These are phyloP conservation scores for Ustilago vetiveriae DNA, from an alignment of 1,284 basidiomycete genomes.

Conservation along the genomic window DNA sequence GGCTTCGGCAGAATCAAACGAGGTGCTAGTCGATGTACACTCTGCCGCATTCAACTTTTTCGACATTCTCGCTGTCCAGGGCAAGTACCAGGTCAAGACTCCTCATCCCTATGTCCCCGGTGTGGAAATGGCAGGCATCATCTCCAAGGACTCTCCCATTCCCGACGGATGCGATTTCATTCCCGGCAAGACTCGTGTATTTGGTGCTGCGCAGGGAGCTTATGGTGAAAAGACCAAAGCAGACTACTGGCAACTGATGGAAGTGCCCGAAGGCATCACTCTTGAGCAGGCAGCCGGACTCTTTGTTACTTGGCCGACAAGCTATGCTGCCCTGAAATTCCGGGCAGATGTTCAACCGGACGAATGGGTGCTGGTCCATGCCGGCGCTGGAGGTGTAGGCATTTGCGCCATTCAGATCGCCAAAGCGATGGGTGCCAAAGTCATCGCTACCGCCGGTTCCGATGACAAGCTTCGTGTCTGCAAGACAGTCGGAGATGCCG, in stretches of 20 bases:
- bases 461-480: conserved; percentile 58
- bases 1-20: conserved; percentile 28
- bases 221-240: conserved; percentile 74
- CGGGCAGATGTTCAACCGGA: conserved; percentile 51
- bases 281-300: conserved; percentile 75
- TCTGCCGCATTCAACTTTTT: conserved; percentile 68
- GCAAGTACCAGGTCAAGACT: conserved; percentile 61
- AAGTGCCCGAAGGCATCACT: conserved; percentile 74
- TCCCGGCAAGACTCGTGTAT: conserved; percentile 84
- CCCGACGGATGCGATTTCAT: conserved; percentile 82
- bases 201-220: conserved; percentile 83
- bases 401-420: conserved; percentile 70
- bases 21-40: conserved; percentile 66
- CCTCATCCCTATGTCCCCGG: conserved; percentile 62
- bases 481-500: conserved; percentile 56
- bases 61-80: conserved; percentile 58
- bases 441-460: conserved; percentile 59
- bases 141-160: conserved; percentile 79
- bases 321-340: conserved; percentile 59
- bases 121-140: conserved; percentile 81
- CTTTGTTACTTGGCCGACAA: conserved; percentile 62
- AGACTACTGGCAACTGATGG: conserved; percentile 70
- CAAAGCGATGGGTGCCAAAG: conserved; percentile 61
- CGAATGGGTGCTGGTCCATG: conserved; percentile 59
- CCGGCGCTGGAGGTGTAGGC: conserved; percentile 80